Base-by-base conservation (phyloP, 805 yeast species). In the Cyberlindnera americana region DNA sequence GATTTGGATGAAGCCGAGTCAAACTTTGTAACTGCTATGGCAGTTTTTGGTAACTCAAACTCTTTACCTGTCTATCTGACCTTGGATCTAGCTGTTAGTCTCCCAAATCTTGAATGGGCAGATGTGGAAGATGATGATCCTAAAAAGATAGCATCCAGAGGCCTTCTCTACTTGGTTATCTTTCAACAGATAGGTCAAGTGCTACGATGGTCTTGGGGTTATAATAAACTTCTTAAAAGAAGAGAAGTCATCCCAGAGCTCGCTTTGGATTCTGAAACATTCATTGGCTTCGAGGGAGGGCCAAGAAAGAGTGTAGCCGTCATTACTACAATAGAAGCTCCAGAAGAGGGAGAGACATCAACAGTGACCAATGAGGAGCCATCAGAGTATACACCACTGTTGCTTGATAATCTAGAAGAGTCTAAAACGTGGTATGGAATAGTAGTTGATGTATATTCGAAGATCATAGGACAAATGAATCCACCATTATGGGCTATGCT, bases 1-100 rank as follows among this genome's bases (percentile, higher is more conserved):
- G 54, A 63, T 7, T 66, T 93, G 52, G 84, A 84, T 52, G 75
- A 67, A 35, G 77, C 85, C 12, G 97, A 93, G 63, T 58, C 86
- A 4, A 90, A 91, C 64, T 91, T 87, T 54, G 96, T 93, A 35
- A 83, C 95, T 17, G 98, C 96, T 3, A 93, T 93, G 95, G 88
- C 93, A 3, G 96, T 90, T 6, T 91, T 91, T 64, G 98, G 97
- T 38, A 93, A 91, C 64, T 87, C 96, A 31, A 91, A 91, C 67
- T 85, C 95, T 10, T 73, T 91, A 40, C 98, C 99, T 0, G 98
- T 91, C 2, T 88, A 96, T 0, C 71, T 93, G 49, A 84, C 93
- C 1, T 67, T 93, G 41, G 82, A 95, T 1, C 67, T 84, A 47
- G 80, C 90, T 2, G 81, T 81, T 56, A 80, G 91, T 0, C 66